Evolutionary conservation across 768 basidiomycete species (phyloP).

Genomic region (Naganishia vaughanmartiniae): DNA sequence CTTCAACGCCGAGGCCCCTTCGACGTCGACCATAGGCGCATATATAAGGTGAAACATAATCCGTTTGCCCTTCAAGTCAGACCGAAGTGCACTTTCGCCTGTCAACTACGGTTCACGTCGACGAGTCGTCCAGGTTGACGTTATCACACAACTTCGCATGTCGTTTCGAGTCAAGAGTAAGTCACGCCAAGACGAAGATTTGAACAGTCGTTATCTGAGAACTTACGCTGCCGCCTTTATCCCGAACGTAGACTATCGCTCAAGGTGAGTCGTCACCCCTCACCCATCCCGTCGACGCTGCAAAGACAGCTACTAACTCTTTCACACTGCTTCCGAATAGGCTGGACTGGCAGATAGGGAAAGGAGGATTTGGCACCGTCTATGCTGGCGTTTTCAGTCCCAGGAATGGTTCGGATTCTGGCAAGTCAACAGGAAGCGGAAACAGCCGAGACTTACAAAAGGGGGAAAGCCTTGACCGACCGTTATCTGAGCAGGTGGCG

Average conservation of each 20-base stretch:
- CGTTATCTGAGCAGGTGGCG: slow-evolving; percentile 27
- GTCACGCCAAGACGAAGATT: background rate
- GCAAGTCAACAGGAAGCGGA: background rate
- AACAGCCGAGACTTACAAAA: background rate
- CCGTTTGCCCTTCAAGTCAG: background rate
- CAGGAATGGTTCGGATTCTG: slow-evolving; percentile 7
- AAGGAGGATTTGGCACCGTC: slow-evolving; percentile 31
- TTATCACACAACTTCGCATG: slow-evolving; percentile 5
- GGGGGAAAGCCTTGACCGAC: background rate
- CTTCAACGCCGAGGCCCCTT: background rate
- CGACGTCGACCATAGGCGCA: too few relatives aligned
- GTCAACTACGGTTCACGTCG: background rate
- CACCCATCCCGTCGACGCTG: too few relatives aligned
- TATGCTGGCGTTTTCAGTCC: slow-evolving; percentile 15
- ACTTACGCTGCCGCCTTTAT: background rate
- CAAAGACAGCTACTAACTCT: background rate
- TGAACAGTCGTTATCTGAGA: background rate
- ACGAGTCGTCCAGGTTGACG: background rate
- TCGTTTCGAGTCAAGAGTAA: slow-evolving; percentile 32
- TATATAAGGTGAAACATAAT: too few relatives aligned
- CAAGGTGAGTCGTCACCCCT: slow-evolving; percentile 1
- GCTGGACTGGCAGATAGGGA: slow-evolving; percentile 30
- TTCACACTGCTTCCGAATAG: background rate
- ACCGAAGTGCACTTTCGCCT: background rate
- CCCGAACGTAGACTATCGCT: slow-evolving; percentile 21